Base-by-base conservation (phyloP, 2,329 filamentous ascomycete genomes). In the Diaporthe aspalathi region DNA sequence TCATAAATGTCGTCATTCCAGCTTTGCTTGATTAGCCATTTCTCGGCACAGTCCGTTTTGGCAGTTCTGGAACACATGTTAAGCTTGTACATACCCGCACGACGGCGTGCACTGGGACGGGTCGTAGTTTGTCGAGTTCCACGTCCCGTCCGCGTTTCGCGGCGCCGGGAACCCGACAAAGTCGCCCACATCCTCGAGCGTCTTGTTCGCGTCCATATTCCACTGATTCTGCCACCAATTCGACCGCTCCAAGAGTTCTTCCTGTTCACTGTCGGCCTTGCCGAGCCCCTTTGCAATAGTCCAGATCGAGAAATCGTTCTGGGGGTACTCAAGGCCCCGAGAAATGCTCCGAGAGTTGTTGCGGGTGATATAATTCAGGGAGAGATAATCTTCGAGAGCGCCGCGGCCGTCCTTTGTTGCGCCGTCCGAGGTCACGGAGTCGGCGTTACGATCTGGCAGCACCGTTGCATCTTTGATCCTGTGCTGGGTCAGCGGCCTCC, bases 241-340 rank as follows among this genome's bases (percentile, higher is more conserved):
- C 16, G 68, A 54, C 8, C 68, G 50, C 14, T 45, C 24, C 24
- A 70, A 40, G 11, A 57, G 56, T 43, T 54, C 29, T 3, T 54
- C 27, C 24, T 70, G 68, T 5, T 60, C 68, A 4, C n/a, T 47
- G 2, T 38, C 68, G 7, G 50, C 20, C 43, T 47, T 50, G 6
- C 20, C 24, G 12, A 70, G 29, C 1, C 68, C 68, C 43, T 67
- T 70, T 1, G 87, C 86, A 12, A 89, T 83, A 73, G 87, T 84
- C 52, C 84, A 82, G n/a, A 89, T 77, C 0, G 80, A 82, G 70
- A 88, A 89, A 74, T 89, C 87, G 73, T 89, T 87, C 66, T 82
- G 81, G 0, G 85, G 80, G 74, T 88, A 88, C 73, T 88, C 86
- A 0, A 87, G 81, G 0, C 85, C 85, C 1, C 86, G 79, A 1